phyloP scores from a whole-genome alignment of 2,329 filamentous ascomycete genomes.

The Aureobasidium sp. region DNA sequence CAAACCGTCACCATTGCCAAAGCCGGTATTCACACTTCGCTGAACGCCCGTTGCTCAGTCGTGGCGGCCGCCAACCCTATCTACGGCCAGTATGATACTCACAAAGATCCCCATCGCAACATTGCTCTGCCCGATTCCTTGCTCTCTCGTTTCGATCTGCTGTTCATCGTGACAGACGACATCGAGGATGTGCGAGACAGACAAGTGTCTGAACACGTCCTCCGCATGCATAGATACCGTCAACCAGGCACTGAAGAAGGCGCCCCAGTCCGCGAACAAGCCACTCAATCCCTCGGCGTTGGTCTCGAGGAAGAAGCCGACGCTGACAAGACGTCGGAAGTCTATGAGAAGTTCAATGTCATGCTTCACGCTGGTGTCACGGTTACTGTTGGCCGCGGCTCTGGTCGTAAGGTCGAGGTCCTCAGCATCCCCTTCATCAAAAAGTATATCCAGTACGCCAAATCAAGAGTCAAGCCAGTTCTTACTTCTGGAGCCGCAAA shows the following conservation, averaged over 20 bases:
- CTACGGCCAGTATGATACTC: conserved; percentile 95
- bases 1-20: conserved; percentile 99
- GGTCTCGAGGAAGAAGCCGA: conserved; percentile 71
- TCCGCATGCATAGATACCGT: conserved; percentile 95
- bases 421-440: conserved; percentile 97
- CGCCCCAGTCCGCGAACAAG: conserved; percentile 83
- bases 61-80: conserved; percentile 95
- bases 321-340: conserved; percentile 71
- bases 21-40: conserved; percentile 92
- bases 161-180: conserved; percentile 96
- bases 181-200: conserved; percentile 91
- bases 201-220: conserved; percentile 88
- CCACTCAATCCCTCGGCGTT: conserved; percentile 76
- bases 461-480: conserved; percentile 80
- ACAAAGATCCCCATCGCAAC: conserved; percentile 98
- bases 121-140: conserved; percentile 95
- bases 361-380: conserved; percentile 93
- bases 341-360: conserved; percentile 92
- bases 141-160: conserved; percentile 93
- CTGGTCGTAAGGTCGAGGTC: conserved; percentile 73
- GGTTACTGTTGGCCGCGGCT: conserved; percentile 64
- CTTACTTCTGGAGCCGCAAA: conserved; percentile 87
- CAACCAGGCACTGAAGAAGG: conserved; percentile 90
- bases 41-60: conserved; percentile 95
- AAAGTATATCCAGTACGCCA: conserved; percentile 98